These are phyloP conservation scores for Penicillium sp. DNA, from an alignment of 2,329 filamentous ascomycete genomes.

Conservation along the genomic window DNA sequence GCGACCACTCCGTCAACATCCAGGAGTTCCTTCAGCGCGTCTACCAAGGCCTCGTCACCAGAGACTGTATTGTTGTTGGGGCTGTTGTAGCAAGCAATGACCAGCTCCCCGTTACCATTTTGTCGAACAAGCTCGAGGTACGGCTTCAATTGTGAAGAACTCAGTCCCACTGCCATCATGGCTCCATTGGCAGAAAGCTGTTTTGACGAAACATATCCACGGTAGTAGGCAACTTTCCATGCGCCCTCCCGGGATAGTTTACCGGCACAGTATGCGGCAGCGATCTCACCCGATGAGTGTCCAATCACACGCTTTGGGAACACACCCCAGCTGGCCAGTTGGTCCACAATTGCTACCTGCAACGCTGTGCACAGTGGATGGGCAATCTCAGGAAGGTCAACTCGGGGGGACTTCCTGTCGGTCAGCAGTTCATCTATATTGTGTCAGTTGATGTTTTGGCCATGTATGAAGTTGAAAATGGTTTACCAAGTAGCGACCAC, in stretches of 20 bases:
- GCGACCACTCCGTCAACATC: slow-evolving; percentile 24
- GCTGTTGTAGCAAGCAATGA: slow-evolving; percentile 29
- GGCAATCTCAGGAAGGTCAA: slow-evolving; percentile 25
- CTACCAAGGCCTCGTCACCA: slow-evolving; percentile 25
- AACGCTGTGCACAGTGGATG: slow-evolving; percentile 29
- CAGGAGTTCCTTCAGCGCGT: slow-evolving; percentile 19
- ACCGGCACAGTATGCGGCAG: slow-evolving; percentile 46
- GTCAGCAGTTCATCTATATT: slow-evolving; percentile 23
- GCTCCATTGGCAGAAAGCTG: slow-evolving; percentile 17
- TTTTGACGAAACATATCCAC: slow-evolving; percentile 25
- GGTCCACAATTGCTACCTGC: slow-evolving; percentile 31
- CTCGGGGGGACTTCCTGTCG: slow-evolving; percentile 12
- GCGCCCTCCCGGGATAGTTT: slow-evolving; percentile 26
- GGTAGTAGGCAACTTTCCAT: slow-evolving; percentile 27
- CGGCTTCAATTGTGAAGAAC: slow-evolving; percentile 3
- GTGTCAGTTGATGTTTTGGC: neutral
- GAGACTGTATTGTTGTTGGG: slow-evolving; percentile 27
- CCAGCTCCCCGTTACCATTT: slow-evolving; percentile 16
- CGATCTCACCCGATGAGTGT: slow-evolving; percentile 37
- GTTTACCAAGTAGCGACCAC: slow-evolving; percentile 21
- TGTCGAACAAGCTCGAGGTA: slow-evolving; percentile 18
- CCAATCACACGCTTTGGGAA: slow-evolving; percentile 24
- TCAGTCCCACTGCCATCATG: slow-evolving; percentile 30
- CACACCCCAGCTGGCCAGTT: slow-evolving; percentile 25
- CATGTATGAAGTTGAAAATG: neutral